Evolutionary conservation across 2,329 filamentous ascomycete species (phyloP).

Genomic region (Sphaerulina musiva): DNA sequence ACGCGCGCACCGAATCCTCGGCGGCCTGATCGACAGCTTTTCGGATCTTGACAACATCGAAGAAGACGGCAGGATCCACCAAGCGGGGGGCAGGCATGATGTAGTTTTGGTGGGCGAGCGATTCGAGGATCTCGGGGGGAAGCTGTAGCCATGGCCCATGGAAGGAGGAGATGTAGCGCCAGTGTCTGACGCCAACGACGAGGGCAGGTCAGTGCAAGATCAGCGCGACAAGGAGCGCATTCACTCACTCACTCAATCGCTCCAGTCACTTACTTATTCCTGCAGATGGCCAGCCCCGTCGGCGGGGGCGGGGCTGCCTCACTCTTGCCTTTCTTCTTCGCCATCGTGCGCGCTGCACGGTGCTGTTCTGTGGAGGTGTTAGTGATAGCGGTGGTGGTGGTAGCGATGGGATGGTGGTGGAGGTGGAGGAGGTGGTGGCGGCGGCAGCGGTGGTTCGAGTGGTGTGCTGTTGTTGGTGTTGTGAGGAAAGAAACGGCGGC

Average conservation of each 20-base stretch:
- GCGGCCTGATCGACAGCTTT: conserved; percentile 74
- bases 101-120: conserved; percentile 72
- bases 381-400: too few relatives aligned
- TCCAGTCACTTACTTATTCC: conserved; percentile 52
- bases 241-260: conserved; percentile 4
- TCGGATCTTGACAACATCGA: conserved; percentile 76
- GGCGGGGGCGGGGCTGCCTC: conserved; percentile 30
- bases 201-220: background rate
- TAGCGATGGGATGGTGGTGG: too few relatives aligned
- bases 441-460: too few relatives aligned
- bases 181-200: conserved; percentile 54
- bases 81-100: conserved; percentile 67
- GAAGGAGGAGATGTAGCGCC: conserved; percentile 77
- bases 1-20: conserved; percentile 68
- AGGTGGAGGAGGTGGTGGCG: too few relatives aligned
- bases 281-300: conserved; percentile 55
- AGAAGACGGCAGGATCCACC: conserved; percentile 74
- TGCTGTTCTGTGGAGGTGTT: too few relatives aligned
- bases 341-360: conserved; percentile 20
- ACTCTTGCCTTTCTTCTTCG: conserved; percentile 30
- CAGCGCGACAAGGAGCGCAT: background rate
- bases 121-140: conserved; percentile 70
- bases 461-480: too few relatives aligned
- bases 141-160: conserved; percentile 79
- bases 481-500: too few relatives aligned